Conservation (phyloP, 441 rosid genomes). For the Omphalea diandra region DNA sequence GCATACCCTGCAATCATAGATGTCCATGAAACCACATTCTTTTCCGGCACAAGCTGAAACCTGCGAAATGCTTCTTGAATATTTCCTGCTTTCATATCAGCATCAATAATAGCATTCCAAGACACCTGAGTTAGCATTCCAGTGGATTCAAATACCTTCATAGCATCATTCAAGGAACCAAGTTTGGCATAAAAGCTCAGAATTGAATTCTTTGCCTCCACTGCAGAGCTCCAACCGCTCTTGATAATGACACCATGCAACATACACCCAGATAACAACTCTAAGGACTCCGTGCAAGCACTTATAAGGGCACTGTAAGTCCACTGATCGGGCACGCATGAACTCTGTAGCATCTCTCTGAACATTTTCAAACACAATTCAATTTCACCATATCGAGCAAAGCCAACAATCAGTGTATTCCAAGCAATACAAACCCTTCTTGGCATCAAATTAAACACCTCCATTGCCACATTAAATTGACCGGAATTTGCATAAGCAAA, state of each 20-base stretch:
- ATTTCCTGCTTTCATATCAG: conserved; percentile 64
- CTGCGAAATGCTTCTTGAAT: conserved; percentile 40
- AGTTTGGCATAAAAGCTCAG: conserved; percentile 66
- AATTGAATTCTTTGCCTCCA: conserved; percentile 59
- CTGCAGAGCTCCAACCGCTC: conserved; percentile 69
- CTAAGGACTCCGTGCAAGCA: conserved; percentile 46
- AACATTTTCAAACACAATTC: conserved; percentile 48
- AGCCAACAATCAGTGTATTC: conserved; percentile 67
- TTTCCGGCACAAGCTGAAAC: conserved; percentile 50
- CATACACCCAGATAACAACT: conserved; percentile 40
- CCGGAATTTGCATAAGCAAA: conserved; percentile 53
- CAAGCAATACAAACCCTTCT: conserved; percentile 52
- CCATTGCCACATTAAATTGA: conserved; percentile 36
- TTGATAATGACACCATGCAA: conserved; percentile 55
- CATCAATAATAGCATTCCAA: conserved; percentile 69
- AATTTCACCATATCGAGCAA: conserved; percentile 48
- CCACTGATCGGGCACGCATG: conserved; percentile 59
- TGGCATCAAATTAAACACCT: conserved; percentile 54
- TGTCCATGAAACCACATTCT: conserved; percentile 71
- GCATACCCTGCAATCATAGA: conserved; percentile 64
- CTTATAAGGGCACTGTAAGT: conserved; percentile 67
- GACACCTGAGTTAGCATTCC: conserved; percentile 48
- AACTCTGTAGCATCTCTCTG: conserved; percentile 46
- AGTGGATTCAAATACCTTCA: conserved; percentile 49
- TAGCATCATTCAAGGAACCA: conserved; percentile 42